A percentile compares a stretch with the other conserved stretches of the same genome.
These are phyloP conservation scores for Phytopythium sindhum DNA, from an alignment of 352 stramenopile genomes.

Conservation along the genomic window DNA sequence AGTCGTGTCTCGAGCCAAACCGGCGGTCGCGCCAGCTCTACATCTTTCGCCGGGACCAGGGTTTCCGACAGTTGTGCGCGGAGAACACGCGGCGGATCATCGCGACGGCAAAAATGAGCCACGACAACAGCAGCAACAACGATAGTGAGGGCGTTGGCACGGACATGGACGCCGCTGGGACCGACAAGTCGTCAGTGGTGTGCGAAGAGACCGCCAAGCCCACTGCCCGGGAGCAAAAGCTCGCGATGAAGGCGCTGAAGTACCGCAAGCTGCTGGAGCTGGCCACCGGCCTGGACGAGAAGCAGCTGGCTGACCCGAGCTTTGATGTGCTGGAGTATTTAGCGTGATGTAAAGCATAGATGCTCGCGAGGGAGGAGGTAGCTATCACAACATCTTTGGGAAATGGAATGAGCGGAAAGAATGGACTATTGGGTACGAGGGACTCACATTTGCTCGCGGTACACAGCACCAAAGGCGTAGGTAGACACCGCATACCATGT, in stretches of 20 bases:
- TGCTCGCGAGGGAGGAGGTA: not conserved
- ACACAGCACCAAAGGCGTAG: not conserved
- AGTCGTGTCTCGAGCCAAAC: not conserved
- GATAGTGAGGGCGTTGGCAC: not conserved
- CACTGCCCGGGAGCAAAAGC: conserved; percentile 18
- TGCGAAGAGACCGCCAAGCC: not conserved
- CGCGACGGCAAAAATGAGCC: conserved; percentile 10
- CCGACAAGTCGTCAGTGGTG: not conserved
- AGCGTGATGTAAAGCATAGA: conserved; percentile 21
- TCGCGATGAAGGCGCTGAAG: conserved; percentile 34
- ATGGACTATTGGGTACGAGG: no score
- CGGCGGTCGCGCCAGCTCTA: conserved; percentile 13
- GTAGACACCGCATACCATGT: not conserved
- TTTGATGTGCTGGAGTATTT: conserved; percentile 34
- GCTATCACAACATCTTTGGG: no score
- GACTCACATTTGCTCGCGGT: no score
- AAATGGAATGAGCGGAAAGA: no score
- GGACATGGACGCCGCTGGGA: not conserved
- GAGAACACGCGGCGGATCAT: conserved; percentile 31
- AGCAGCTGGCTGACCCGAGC: conserved; percentile 21
- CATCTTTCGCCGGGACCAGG: conserved; percentile 28
- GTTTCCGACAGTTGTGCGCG: conserved; percentile 17
- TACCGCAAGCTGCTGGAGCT: conserved; percentile 28
- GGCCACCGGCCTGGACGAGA: conserved; percentile 25
- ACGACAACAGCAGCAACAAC: not conserved